A percentile compares a stretch with the other conserved stretches of the same genome.
Conservation (phyloP, 2,329 filamentous ascomycete genomes). For the Arthroderma sp. region DNA sequence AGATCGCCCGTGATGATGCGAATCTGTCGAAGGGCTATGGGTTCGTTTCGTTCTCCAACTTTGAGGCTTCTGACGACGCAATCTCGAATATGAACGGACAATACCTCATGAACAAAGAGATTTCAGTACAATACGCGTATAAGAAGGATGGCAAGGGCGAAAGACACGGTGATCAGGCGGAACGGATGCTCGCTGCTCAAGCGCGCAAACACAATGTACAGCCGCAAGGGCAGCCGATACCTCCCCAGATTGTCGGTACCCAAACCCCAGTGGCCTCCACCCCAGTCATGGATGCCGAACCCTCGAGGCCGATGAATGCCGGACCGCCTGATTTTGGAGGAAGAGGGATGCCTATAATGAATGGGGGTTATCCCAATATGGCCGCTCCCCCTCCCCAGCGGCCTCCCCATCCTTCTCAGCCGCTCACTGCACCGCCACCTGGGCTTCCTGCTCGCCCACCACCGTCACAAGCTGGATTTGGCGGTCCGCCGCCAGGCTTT, state of each 20-base stretch:
- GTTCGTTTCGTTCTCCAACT: slow-evolving; percentile 85
- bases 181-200: slow-evolving; percentile 79
- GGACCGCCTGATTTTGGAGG: slow-evolving; percentile 22
- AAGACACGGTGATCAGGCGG: slow-evolving; percentile 85
- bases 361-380: slow-evolving; percentile 29
- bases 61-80: slow-evolving; percentile 85
- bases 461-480: slow-evolving; percentile 53
- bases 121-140: slow-evolving; percentile 95
- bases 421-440: slow-evolving; percentile 34
- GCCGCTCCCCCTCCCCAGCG: slow-evolving; percentile 31
- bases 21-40: slow-evolving; percentile 90
- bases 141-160: slow-evolving; percentile 99
- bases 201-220: slow-evolving; percentile 90
- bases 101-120: slow-evolving; percentile 92
- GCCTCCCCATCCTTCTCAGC: slow-evolving; percentile 33
- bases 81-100: slow-evolving; percentile 89
- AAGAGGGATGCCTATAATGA: slow-evolving; percentile 25
- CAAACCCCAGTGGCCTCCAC: slow-evolving; percentile 26
- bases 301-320: slow-evolving; percentile 20
- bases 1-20: slow-evolving; percentile 70
- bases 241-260: slow-evolving; percentile 48
- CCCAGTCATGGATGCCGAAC: slow-evolving; percentile 32
- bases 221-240: slow-evolving; percentile 62
- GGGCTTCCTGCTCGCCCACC: slow-evolving; percentile 57
- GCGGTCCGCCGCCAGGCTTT: slow-evolving; percentile 42